These are phyloP conservation scores for Paspalum notatum DNA, from an alignment of 176 grass and related monocot species.

Conservation along the genomic window DNA sequence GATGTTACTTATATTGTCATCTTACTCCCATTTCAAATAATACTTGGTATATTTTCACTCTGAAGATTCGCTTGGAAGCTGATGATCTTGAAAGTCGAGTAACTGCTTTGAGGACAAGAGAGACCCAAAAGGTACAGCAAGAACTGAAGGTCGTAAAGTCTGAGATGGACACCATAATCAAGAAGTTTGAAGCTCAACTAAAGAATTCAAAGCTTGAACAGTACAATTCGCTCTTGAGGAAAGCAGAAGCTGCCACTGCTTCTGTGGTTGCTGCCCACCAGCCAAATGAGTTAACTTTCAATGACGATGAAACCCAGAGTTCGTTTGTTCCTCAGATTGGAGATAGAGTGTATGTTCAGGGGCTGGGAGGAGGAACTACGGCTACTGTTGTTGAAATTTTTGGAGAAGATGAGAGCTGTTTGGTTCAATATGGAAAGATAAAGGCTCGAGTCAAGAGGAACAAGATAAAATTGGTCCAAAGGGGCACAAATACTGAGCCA, in stretches of 20 bases:
- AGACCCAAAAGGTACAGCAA: conserved; percentile 58
- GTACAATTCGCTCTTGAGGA: conserved; percentile 60
- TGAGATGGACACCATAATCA: conserved; percentile 71
- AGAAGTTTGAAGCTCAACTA: conserved; percentile 60
- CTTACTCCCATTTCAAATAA: neutral
- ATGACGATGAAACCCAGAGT: conserved; percentile 34
- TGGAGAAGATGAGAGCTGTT: conserved; percentile 57
- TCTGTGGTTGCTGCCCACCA: conserved; percentile 58
- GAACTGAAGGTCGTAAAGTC: conserved; percentile 65
- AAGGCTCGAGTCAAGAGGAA: conserved; percentile 62
- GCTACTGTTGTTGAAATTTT: conserved; percentile 63
- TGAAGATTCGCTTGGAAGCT: conserved; percentile 58
- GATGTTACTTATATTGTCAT: neutral
- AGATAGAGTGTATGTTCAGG: conserved; percentile 67
- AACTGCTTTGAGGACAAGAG: conserved; percentile 50
- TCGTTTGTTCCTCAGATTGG: conserved; percentile 65
- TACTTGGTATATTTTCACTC: conserved; percentile 17
- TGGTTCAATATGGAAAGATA: conserved; percentile 81
- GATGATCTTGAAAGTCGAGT: conserved; percentile 62
- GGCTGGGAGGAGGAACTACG: conserved; percentile 54
- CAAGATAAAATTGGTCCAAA: conserved; percentile 69
- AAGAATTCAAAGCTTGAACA: conserved; percentile 60
- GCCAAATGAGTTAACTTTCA: conserved; percentile 40
- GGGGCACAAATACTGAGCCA: conserved; percentile 30
- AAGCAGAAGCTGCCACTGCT: conserved; percentile 67